phyloP scores from a whole-genome alignment of 1,139 yeast genomes.

The Arxiozyma heterogenica region DNA sequence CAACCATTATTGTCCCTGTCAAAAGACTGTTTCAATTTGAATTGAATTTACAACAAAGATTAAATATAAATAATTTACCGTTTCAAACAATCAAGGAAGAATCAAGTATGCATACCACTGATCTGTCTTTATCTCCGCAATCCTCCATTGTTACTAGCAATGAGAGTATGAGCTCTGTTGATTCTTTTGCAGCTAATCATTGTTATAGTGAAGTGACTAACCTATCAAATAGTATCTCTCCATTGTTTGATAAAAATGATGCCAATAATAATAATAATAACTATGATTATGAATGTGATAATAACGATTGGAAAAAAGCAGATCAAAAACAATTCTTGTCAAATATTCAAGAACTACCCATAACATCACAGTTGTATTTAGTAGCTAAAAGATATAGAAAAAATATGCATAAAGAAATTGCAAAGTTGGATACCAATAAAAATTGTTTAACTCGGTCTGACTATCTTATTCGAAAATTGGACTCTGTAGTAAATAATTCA shows the following conservation, averaged over 20 bases:
- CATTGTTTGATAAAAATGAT: background rate
- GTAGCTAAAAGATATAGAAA: conserved; percentile 14
- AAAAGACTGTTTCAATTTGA: conserved; percentile 52
- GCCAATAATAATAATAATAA: background rate
- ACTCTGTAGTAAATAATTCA: conserved; percentile 21
- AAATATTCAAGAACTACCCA: background rate
- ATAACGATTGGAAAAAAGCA: background rate
- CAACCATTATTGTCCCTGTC: conserved; percentile 61
- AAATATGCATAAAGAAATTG: conserved; percentile 9
- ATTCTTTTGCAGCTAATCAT: conserved; percentile 4
- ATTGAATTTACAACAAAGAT: conserved; percentile 22
- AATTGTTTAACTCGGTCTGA: conserved; percentile 1
- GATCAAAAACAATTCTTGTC: background rate
- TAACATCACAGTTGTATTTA: background rate
- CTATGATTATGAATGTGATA: background rate
- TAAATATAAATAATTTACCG: background rate
- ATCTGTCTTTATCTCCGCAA: background rate
- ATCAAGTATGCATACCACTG: background rate
- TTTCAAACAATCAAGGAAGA: background rate
- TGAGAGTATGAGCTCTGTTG: background rate
- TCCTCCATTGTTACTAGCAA: background rate
- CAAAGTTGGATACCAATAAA: conserved; percentile 6
- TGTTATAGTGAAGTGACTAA: background rate
- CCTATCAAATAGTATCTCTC: background rate
- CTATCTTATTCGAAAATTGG: conserved; percentile 12